Evolutionary conservation across 164 flowering plant genomes (phyloP).

Genomic region (Akebia trifoliata): DNA sequence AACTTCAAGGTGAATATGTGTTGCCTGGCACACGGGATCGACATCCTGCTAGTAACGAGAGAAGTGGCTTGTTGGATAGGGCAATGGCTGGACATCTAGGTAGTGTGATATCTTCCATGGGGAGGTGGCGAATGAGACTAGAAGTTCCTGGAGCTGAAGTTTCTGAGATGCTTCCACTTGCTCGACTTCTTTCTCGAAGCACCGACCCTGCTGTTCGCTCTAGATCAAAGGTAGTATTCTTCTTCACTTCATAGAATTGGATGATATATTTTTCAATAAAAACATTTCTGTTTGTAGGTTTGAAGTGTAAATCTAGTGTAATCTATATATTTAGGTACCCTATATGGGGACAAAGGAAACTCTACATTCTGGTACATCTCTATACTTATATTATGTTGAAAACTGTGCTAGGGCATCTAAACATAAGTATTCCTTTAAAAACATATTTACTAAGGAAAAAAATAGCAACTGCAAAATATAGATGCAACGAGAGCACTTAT

Average conservation of each 20-base stretch:
- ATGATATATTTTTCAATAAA: neutral
- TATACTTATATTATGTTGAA: neutral
- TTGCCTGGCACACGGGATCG: slow-evolving; percentile 92
- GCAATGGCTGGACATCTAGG: slow-evolving; percentile 87
- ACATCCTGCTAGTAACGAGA: slow-evolving; percentile 44
- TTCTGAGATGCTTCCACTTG: slow-evolving; percentile 99
- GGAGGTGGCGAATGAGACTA: slow-evolving; percentile 98
- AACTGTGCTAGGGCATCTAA: neutral
- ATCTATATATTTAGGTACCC: neutral
- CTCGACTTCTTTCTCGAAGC: slow-evolving; percentile 92
- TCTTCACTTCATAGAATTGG: neutral
- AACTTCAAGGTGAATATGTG: slow-evolving; percentile 98
- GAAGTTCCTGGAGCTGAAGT: slow-evolving; percentile 95
- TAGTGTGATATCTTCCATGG: slow-evolving; percentile 96
- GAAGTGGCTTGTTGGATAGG: slow-evolving; percentile 56
- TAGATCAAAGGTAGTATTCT: slow-evolving; percentile 76
- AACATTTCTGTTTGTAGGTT: neutral
- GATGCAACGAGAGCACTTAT: no score
- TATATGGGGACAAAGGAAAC: neutral
- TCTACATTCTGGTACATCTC: neutral
- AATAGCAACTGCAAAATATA: neutral
- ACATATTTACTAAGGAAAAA: no score
- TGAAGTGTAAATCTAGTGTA: neutral
- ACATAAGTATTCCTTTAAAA: neutral
- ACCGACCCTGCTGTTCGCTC: slow-evolving; percentile 94